A percentile compares a stretch with the other conserved stretches of the same genome.
Evolutionary conservation across 1,139 yeast genomes (phyloP).

Genomic region (Diutina rugosa): DNA sequence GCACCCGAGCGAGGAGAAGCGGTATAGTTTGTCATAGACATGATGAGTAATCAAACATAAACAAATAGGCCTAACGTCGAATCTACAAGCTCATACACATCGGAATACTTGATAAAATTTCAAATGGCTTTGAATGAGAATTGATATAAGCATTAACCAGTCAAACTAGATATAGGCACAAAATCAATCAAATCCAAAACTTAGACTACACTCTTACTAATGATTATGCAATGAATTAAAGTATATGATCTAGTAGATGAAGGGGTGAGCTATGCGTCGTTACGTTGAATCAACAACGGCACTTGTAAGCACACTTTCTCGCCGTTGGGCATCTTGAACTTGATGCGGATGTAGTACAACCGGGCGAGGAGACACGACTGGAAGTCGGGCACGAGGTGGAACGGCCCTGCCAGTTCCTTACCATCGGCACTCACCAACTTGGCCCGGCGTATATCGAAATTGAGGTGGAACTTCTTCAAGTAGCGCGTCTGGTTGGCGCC

Average conservation of each 20-base stretch:
- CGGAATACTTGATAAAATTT: too few species aligned
- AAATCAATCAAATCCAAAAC: too few species aligned
- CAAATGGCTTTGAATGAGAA: too few species aligned
- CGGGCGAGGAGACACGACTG: constrained; percentile 24
- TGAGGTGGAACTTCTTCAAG: not conserved
- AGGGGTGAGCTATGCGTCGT: not conserved
- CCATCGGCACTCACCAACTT: not conserved
- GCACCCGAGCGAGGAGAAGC: not conserved
- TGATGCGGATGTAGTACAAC: constrained; percentile 19
- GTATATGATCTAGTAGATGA: too few species aligned
- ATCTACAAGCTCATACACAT: too few species aligned
- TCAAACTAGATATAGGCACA: too few species aligned
- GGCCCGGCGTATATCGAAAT: not conserved
- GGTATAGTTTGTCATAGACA: too few species aligned
- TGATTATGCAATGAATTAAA: too few species aligned
- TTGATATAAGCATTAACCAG: too few species aligned
- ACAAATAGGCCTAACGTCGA: too few species aligned
- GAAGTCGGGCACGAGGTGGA: constrained; percentile 26
- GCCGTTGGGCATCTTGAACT: constrained; percentile 16
- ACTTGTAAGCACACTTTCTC: constrained; percentile 17
- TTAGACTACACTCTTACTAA: too few species aligned
- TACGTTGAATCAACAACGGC: constrained; percentile 11
- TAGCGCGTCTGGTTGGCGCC: not conserved
- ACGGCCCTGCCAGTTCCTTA: constrained; percentile 4
- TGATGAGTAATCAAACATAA: too few species aligned